Evolutionary conservation across 768 basidiomycete genomes (phyloP).

Genomic region (Suillus tomentosus): DNA sequence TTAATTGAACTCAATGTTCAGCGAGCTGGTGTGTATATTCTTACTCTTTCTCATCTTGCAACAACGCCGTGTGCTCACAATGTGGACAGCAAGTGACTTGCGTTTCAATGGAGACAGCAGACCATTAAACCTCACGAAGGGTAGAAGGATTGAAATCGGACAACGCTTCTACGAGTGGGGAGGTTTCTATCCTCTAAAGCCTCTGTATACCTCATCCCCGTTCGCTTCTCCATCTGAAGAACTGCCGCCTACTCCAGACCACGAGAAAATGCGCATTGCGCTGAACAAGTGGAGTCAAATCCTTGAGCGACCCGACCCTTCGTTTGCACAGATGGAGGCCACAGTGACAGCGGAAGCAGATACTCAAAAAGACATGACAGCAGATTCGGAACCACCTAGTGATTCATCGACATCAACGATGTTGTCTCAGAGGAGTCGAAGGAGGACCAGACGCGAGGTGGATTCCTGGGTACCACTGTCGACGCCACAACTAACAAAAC

Average conservation of each 20-base stretch:
- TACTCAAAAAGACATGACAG: neutral
- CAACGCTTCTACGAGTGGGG: slow-evolving; percentile 36
- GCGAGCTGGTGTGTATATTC: slow-evolving; percentile 28
- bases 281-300: slow-evolving; percentile 39
- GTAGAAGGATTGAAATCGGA: slow-evolving; percentile 31
- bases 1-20: slow-evolving; percentile 20
- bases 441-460: slow-evolving; percentile 1
- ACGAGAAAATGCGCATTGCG: slow-evolving; percentile 31
- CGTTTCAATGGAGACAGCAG: slow-evolving; percentile 23
- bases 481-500: neutral
- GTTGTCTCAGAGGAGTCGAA: slow-evolving; percentile 8
- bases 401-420: neutral
- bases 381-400: neutral
- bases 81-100: slow-evolving; percentile 19
- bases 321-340: slow-evolving; percentile 32
- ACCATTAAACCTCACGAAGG: slow-evolving; percentile 31
- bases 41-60: neutral
- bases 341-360: slow-evolving; percentile 1
- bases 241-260: slow-evolving; percentile 19
- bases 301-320: slow-evolving; percentile 31
- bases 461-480: slow-evolving; percentile 2
- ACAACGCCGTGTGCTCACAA: slow-evolving; percentile 5
- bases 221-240: slow-evolving; percentile 23
- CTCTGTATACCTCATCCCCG: slow-evolving; percentile 32
- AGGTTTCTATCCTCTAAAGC: slow-evolving; percentile 32